Conservation (phyloP, 2,329 filamentous ascomycete genomes). For the Beauveria medogensis region DNA sequence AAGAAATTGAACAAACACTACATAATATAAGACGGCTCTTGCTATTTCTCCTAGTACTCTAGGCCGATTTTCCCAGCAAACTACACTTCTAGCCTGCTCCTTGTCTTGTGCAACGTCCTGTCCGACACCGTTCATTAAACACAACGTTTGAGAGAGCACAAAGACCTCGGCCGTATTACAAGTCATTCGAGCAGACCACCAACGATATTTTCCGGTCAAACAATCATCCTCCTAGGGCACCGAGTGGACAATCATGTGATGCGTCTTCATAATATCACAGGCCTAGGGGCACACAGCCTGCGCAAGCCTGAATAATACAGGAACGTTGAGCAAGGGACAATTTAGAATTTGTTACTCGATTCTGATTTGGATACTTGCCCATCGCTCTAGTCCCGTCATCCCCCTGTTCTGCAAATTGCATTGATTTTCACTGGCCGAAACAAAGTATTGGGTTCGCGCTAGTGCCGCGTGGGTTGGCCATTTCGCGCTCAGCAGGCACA, state of each 20-base stretch:
- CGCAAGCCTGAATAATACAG: neutral
- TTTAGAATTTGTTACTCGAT: neutral
- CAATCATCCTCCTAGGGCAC: too few species aligned
- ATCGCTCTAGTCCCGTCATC: neutral
- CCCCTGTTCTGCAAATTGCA: neutral
- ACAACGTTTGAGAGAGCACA: neutral
- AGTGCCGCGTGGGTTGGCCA: neutral
- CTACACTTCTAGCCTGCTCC: neutral
- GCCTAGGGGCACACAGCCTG: neutral
- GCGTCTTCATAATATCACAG: neutral
- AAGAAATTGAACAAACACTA: too few species aligned
- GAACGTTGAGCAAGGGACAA: neutral
- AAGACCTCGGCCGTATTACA: neutral
- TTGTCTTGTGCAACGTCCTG: neutral
- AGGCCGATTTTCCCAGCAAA: neutral
- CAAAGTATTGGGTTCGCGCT: neutral
- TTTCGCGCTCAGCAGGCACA: too few species aligned
- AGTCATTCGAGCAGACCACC: neutral
- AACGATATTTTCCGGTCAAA: neutral
- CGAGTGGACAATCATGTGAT: neutral
- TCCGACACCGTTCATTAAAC: neutral
- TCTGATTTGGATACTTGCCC: neutral
- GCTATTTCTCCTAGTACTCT: neutral
- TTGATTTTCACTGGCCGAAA: neutral
- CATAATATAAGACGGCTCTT: neutral